Base-by-base conservation (phyloP, 2,329 filamentous ascomycete species). In the Fusarium sp. region DNA sequence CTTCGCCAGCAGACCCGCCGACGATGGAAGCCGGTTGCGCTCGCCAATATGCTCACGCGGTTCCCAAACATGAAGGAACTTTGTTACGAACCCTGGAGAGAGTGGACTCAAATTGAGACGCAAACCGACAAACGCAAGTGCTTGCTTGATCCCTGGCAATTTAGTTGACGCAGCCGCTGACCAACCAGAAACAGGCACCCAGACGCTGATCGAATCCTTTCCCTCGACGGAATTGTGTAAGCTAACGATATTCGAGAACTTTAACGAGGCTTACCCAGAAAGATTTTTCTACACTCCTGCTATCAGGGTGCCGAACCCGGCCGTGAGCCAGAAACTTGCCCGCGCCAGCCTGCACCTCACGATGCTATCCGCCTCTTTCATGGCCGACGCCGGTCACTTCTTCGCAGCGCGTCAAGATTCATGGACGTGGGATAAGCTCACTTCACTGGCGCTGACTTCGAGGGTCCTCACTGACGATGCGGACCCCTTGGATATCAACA, bases 31-130 rank as follows among this genome's bases (percentile, higher is more conserved):
- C 78, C 77, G 39, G 27, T 54, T 27, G 70, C 77, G 36, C 74
- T 83, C 31, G 71, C 72, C 35, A 70, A 79, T 18, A 81, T 83
- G 73, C 72, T 83, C 63, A 67, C 78, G 15, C 78, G 77, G 49
- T 76, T 83, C 64, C 79, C 81, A 18, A 78, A 76, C 60, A 62
- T 84, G 55, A 75, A 79, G 70, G 79, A 84, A 68, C 69, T 84
- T 70, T 77, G 77, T 57, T 83, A 81, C 70, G 80, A 83, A 70
- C 81, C 80, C 56, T 83, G 81, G 80, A 80, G 78, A 68, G 79
- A 82, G 70, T 80, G 17, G 5, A 25, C 25, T 25, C 59, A 41
- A 13, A 62, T 74, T 13, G 53, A 79, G 58, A 11, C 0, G 31
- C 58, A 58, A 5, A 79, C 78, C 13, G 80, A 82, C 73, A 20